phyloP scores from a whole-genome alignment of 768 basidiomycete genomes.

The Lentinula edodes region DNA sequence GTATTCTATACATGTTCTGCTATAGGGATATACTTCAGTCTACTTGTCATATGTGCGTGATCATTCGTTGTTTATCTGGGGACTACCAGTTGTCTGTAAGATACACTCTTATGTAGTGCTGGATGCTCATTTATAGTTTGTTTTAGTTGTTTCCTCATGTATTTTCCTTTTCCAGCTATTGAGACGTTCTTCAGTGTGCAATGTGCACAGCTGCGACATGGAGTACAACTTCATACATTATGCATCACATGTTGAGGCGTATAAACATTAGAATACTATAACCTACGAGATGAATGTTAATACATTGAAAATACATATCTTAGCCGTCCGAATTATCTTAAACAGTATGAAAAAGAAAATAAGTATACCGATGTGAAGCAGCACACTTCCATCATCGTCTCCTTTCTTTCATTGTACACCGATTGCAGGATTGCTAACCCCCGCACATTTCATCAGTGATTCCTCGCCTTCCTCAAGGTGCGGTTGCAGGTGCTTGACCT shows the following conservation, averaged over 20 bases:
- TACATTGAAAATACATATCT: too few species aligned
- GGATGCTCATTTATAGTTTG: too few species aligned
- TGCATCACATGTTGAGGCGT: too few species aligned
- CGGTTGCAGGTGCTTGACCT: slow-evolving; percentile 58
- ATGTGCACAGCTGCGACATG: too few species aligned
- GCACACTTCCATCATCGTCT: background rate
- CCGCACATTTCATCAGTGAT: slow-evolving; percentile 35
- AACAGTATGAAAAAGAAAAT: too few species aligned
- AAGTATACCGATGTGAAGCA: background rate
- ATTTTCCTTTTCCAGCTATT: too few species aligned
- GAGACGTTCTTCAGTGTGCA: too few species aligned
- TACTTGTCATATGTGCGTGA: background rate
- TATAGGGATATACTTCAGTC: background rate
- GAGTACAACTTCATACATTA: too few species aligned
- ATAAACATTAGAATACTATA: too few species aligned
- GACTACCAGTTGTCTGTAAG: background rate
- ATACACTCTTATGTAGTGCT: too few species aligned
- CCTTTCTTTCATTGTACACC: background rate
- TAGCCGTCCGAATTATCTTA: background rate
- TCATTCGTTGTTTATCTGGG: background rate
- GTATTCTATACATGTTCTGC: background rate
- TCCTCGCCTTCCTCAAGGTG: slow-evolving; percentile 50
- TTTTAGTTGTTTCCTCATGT: too few species aligned
- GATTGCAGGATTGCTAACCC: background rate
- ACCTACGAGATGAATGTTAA: too few species aligned